Percentiles rank a stretch among this genome's conserved stretches.
These are phyloP conservation scores for Clavispora vitiphila DNA, from an alignment of 805 yeast genomes.

Conservation along the genomic window DNA sequence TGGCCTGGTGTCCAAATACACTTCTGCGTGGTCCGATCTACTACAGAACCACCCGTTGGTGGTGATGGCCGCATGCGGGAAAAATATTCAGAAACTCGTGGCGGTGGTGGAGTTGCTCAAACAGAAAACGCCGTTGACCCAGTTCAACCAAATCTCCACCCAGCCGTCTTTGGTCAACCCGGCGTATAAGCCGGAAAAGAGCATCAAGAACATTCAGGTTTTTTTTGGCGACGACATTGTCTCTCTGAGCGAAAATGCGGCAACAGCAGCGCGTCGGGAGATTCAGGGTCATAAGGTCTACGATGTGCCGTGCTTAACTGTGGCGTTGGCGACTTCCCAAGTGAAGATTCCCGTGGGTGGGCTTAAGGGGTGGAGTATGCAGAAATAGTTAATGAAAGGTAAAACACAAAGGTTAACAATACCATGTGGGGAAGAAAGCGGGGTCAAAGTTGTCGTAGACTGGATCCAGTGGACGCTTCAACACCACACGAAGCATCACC, in stretches of 20 bases:
- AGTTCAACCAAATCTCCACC: constrained; percentile 14
- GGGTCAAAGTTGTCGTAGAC: no score
- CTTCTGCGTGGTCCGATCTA: constrained; percentile 8
- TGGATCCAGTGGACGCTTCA: no score
- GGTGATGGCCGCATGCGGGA: constrained; percentile 17
- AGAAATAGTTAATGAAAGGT: background rate
- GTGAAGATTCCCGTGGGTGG: background rate
- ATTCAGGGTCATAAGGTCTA: constrained; percentile 20
- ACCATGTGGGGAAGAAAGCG: no score
- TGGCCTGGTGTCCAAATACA: constrained; percentile 14
- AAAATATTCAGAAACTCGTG: constrained; percentile 15
- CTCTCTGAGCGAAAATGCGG: background rate
- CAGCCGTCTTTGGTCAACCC: constrained; percentile 16
- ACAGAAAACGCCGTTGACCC: constrained; percentile 8
- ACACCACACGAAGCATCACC: no score
- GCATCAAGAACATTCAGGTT: constrained; percentile 9
- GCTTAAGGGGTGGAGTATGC: constrained; percentile 15
- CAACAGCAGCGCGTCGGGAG: constrained; percentile 6
- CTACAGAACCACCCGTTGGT: constrained; percentile 9
- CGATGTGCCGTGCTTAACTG: constrained; percentile 16
- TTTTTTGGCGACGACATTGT: constrained; percentile 10
- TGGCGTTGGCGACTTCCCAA: constrained; percentile 10
- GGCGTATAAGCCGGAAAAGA: constrained; percentile 9
- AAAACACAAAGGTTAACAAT: no score
- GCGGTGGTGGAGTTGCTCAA: constrained; percentile 19